Conservation (phyloP, 768 basidiomycete genomes). For the Strobilomyces echinocephalus region DNA sequence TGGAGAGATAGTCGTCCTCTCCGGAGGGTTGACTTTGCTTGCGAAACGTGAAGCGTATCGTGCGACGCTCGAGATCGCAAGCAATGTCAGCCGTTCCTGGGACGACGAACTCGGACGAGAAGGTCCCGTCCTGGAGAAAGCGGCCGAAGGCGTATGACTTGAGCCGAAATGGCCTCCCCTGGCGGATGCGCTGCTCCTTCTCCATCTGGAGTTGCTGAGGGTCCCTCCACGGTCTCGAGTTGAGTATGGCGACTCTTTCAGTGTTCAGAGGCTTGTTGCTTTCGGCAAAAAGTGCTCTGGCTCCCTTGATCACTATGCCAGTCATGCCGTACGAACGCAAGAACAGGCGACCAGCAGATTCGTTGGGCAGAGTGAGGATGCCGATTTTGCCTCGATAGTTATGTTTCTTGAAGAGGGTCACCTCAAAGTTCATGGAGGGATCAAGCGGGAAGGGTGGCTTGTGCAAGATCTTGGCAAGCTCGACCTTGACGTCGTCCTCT, state of each 20-base stretch:
- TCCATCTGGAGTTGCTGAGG: slow-evolving; percentile 23
- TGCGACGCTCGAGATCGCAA: slow-evolving; percentile 33
- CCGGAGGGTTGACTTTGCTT: slow-evolving; percentile 18
- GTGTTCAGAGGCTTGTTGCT: slow-evolving; percentile 24
- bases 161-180: slow-evolving; percentile 23
- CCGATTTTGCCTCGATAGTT: slow-evolving; percentile 24
- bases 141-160: slow-evolving; percentile 32
- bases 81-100: slow-evolving; percentile 29
- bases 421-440: slow-evolving; percentile 31
- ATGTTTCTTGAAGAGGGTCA: slow-evolving; percentile 26
- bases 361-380: slow-evolving; percentile 29
- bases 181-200: slow-evolving; percentile 19
- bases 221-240: slow-evolving; percentile 27
- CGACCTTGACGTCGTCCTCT: slow-evolving; percentile 30
- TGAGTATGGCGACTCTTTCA: slow-evolving; percentile 22
- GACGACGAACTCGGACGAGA: slow-evolving; percentile 29
- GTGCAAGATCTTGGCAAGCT: slow-evolving; percentile 32
- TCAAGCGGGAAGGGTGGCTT: slow-evolving; percentile 29
- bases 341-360: slow-evolving; percentile 20
- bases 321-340: slow-evolving; percentile 22
- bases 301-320: slow-evolving; percentile 28
- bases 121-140: slow-evolving; percentile 32
- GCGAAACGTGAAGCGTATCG: slow-evolving; percentile 30
- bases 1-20: not conserved
- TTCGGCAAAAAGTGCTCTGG: slow-evolving; percentile 13